phyloP scores from a whole-genome alignment of 371 early-diverging fungal species.

The Mucor velutinosus region DNA sequence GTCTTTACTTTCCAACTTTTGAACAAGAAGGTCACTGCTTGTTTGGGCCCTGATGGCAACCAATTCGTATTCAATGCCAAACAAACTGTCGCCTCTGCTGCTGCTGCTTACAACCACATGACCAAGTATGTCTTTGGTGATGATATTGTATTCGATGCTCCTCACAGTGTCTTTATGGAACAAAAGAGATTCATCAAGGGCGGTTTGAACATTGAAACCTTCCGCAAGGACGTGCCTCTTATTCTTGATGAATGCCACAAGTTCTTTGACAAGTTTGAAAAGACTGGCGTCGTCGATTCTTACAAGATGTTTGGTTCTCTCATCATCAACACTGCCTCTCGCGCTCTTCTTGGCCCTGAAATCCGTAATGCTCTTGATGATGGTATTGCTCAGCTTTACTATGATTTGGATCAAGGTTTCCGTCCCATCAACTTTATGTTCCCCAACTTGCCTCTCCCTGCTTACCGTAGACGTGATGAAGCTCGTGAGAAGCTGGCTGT shows the following conservation, averaged over 20 bases:
- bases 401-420: slow-evolving; percentile 94
- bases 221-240: slow-evolving; percentile 86
- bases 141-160: slow-evolving; percentile 95
- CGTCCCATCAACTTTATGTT: slow-evolving; percentile 90
- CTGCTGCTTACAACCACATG: slow-evolving; percentile 90
- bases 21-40: slow-evolving; percentile 89
- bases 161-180: slow-evolving; percentile 92
- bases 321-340: slow-evolving; percentile 93
- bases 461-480: slow-evolving; percentile 76
- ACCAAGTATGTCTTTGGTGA: slow-evolving; percentile 96
- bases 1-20: slow-evolving; percentile 92
- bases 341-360: slow-evolving; percentile 92
- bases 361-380: slow-evolving; percentile 83
- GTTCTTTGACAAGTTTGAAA: slow-evolving; percentile 61
- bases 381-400: slow-evolving; percentile 80
- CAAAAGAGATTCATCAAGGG: slow-evolving; percentile 97
- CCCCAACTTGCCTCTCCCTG: slow-evolving; percentile 49
- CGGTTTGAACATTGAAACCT: slow-evolving; percentile 82
- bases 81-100: slow-evolving; percentile 86
- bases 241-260: slow-evolving; percentile 79
- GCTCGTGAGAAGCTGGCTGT: slow-evolving; percentile 84
- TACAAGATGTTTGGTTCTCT: slow-evolving; percentile 86
- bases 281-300: slow-evolving; percentile 54
- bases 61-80: slow-evolving; percentile 94
- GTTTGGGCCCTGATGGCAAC: slow-evolving; percentile 94